Base-by-base conservation (phyloP, 1,139 yeast genomes). In the Saccharomyces hybrid region DNA sequence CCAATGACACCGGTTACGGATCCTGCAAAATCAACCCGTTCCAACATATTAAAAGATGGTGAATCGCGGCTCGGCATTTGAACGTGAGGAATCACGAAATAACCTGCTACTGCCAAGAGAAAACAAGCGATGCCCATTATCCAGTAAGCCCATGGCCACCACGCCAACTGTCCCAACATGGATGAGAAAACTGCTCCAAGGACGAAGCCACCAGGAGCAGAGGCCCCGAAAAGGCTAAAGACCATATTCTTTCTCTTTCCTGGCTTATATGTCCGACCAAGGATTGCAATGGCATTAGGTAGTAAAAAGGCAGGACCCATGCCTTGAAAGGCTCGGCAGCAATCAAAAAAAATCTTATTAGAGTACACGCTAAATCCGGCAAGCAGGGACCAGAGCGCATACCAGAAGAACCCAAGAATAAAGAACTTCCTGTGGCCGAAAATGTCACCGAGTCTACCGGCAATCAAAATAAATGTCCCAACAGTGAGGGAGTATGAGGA, bases 371-470 rank as follows among this genome's bases (percentile, higher is more conserved):
- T 64, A 49, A 82, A 69, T 0, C 88, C 88, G 3, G 76, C 70
- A 3, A 81, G 60, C 47, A 82, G 60, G 3, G 83, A 75, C 76
- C 81, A 78, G 0, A 83, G 47, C 0, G 78, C 71, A 42, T 75
- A 70, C 78, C 82, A 76, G 1, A 67, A 49, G 57, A 74, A 81
- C 0, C 87, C 86, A 5, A 73, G 54, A 1, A 81, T 53, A 60
- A 75, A 78, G 55, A 81, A 60, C 42, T 55, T 64, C 60, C 81
- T 81, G 61, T 82, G 81, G 3, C 88, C 89, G 61, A 73, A 76
- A 59, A 81, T 67, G 63, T 84, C 88, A n/a, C 88, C 88, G 25
- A 83, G 62, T 50, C 84, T 75, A 9, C 89, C 89, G 1, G 84
- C 77, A 3, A 79, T 70, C 34, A 84, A 68, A 54, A 83, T 83